These are phyloP conservation scores for Firmiana major DNA, from an alignment of 345 rosid species.

Conservation along the genomic window DNA sequence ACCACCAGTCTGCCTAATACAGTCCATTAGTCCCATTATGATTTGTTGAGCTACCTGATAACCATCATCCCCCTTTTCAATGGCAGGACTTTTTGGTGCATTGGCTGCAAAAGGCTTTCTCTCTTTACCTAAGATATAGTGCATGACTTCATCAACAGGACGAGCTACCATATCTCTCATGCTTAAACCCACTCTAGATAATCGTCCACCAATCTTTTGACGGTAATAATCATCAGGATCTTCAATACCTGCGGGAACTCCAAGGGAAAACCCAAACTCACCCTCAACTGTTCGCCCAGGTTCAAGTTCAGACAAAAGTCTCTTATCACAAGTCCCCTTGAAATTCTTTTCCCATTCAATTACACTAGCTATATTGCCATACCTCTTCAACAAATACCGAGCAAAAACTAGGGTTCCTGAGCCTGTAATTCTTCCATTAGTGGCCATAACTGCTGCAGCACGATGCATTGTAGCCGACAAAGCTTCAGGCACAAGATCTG, in stretches of 20 bases:
- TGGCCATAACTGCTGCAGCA: constrained; percentile 53
- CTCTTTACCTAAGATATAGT: constrained; percentile 51
- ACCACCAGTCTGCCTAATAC: constrained; percentile 88
- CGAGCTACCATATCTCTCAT: constrained; percentile 84
- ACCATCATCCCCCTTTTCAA: constrained; percentile 71
- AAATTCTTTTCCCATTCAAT: constrained; percentile 83
- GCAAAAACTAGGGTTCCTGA: constrained; percentile 70
- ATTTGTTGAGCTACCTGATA: constrained; percentile 84
- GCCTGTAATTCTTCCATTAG: constrained; percentile 67
- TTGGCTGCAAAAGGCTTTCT: constrained; percentile 57
- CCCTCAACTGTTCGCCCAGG: constrained; percentile 62
- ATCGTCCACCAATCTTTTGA: constrained; percentile 64
- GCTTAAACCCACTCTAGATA: constrained; percentile 70
- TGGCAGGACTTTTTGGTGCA: constrained; percentile 39
- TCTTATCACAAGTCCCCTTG: constrained; percentile 66
- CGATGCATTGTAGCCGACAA: constrained; percentile 64
- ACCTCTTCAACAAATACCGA: constrained; percentile 74
- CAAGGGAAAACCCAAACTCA: constrained; percentile 74
- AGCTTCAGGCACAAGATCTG: constrained; percentile 86
- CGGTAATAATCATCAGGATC: constrained; percentile 84
- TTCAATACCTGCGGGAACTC: constrained; percentile 80
- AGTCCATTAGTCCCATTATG: constrained; percentile 64
- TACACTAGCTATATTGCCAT: constrained; percentile 70
- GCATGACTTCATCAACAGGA: constrained; percentile 63
- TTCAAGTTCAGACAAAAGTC: constrained; percentile 88